phyloP scores from a whole-genome alignment of 1,284 basidiomycete genomes.

The Ustilago hordei region DNA sequence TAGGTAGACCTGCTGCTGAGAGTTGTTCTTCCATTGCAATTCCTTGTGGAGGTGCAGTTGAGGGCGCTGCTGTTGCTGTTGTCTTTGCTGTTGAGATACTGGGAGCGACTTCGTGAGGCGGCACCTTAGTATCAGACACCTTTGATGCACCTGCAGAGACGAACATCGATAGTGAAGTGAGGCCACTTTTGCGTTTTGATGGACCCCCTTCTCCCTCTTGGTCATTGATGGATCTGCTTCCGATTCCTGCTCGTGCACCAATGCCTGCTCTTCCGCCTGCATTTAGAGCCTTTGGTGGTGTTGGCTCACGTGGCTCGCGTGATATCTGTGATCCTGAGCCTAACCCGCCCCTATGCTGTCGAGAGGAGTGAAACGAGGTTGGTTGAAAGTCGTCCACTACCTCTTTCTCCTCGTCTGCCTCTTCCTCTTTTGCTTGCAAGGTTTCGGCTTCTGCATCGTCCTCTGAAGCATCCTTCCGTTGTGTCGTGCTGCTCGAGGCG shows the following conservation, averaged over 20 bases:
- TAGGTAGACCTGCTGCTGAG: slow-evolving; percentile 31
- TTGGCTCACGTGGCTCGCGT: slow-evolving; percentile 11
- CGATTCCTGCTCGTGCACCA: slow-evolving; percentile 37
- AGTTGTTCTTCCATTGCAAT: not conserved
- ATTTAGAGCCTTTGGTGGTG: slow-evolving; percentile 3
- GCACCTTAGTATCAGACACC: slow-evolving; percentile 18
- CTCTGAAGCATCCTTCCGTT: not conserved
- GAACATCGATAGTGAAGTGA: slow-evolving; percentile 55
- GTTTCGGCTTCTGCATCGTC: not conserved
- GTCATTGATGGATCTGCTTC: slow-evolving; percentile 13
- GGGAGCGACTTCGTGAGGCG: slow-evolving; percentile 9
- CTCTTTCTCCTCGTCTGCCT: not conserved
- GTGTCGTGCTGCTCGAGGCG: slow-evolving; percentile 8
- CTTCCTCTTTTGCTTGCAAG: not conserved
- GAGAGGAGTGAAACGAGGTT: slow-evolving; percentile 30
- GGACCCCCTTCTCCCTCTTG: slow-evolving; percentile 13
- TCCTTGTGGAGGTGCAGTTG: not conserved
- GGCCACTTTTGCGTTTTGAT: slow-evolving; percentile 27
- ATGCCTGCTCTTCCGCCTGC: slow-evolving; percentile 22
- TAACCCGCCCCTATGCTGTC: not conserved
- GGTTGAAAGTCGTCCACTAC: slow-evolving; percentile 34
- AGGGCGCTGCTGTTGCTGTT: not conserved
- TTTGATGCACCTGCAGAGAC: slow-evolving; percentile 32
- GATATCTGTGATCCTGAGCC: slow-evolving; percentile 8
- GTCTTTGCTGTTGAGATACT: not conserved